phyloP scores from a whole-genome alignment of 495 filamentous ascomycete species.

The Aspergillus panamensis region DNA sequence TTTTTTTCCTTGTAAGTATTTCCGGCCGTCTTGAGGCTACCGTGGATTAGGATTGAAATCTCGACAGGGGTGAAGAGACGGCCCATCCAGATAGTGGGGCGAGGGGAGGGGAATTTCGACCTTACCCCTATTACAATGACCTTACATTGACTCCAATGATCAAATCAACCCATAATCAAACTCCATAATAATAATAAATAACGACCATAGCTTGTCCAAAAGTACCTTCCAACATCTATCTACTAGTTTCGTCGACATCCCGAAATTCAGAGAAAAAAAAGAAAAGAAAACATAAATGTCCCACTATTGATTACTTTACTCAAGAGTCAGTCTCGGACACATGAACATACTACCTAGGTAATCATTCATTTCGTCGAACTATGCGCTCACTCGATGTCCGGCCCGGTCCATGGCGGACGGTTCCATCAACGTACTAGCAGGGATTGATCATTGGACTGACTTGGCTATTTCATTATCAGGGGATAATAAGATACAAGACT shows the following conservation, averaged over 20 bases:
- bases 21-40: neutral
- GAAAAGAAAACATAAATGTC: too few species aligned
- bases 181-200: too few species aligned
- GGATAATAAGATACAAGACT: too few species aligned
- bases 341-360: neutral
- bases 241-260: too few species aligned
- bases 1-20: neutral
- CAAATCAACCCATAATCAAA: neutral
- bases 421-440: slow-evolving; percentile 20
- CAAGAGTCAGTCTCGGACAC: neutral
- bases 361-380: neutral
- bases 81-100: slow-evolving; percentile 10
- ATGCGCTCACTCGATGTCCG: slow-evolving; percentile 9
- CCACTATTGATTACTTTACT: too few species aligned
- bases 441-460: too few species aligned
- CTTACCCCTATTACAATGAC: slow-evolving; percentile 11
- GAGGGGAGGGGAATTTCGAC: slow-evolving; percentile 1
- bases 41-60: slow-evolving; percentile 1
- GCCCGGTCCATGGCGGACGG: slow-evolving; percentile 22
- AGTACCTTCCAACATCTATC: neutral
- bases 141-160: slow-evolving; percentile 5
- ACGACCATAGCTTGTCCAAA: neutral
- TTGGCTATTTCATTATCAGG: too few species aligned
- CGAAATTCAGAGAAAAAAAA: too few species aligned
- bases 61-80: slow-evolving; percentile 5